phyloP scores from a whole-genome alignment of 495 filamentous ascomycete genomes.

The Penicillium salamii region DNA sequence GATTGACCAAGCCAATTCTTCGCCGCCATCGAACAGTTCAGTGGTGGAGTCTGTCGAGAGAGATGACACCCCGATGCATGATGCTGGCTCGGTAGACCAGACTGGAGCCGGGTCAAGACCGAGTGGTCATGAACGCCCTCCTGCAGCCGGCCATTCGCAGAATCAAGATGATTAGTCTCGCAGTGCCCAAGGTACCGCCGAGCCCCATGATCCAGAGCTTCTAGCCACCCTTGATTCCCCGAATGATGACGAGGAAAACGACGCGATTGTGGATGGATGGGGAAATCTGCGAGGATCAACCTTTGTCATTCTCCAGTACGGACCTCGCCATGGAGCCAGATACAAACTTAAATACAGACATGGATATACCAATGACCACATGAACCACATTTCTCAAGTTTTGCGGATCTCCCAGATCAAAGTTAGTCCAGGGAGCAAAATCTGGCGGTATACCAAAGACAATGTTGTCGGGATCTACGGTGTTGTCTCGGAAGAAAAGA shows the following conservation, averaged over 20 bases:
- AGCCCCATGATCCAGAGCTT: neutral
- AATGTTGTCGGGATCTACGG: conserved; percentile 2
- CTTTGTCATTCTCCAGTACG: neutral
- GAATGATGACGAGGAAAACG: neutral
- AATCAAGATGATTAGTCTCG: neutral
- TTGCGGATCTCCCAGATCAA: neutral
- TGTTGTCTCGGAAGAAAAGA: neutral
- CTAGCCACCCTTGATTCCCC: neutral
- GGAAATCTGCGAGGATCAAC: neutral
- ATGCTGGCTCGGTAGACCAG: neutral
- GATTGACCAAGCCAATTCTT: neutral
- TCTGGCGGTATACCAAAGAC: neutral
- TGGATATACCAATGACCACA: neutral
- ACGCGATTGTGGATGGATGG: neutral
- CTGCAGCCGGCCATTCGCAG: neutral
- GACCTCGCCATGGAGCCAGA: neutral
- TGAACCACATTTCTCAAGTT: neutral
- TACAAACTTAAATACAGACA: neutral
- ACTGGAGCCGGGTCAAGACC: neutral
- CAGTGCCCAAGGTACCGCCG: neutral
- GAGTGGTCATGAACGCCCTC: neutral
- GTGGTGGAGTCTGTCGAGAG: neutral
- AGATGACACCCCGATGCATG: neutral
- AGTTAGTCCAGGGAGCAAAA: neutral
- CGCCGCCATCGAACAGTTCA: neutral